Evolutionary conservation across 2,329 filamentous ascomycete genomes (phyloP).

Genomic region (Penicillium hesseltinei): DNA sequence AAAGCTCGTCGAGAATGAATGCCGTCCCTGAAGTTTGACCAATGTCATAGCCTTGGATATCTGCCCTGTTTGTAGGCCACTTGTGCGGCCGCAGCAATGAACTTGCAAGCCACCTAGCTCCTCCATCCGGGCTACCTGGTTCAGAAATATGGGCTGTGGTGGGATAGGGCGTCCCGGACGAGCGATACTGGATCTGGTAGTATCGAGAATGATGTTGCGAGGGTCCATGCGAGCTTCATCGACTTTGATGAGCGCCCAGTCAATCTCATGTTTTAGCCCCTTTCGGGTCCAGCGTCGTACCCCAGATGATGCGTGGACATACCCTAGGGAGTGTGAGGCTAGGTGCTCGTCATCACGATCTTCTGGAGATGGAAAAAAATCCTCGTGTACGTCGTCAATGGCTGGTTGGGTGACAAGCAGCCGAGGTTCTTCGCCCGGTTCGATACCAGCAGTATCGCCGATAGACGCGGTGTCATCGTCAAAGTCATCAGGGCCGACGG

Average conservation of each 20-base stretch:
- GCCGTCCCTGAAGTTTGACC: conserved; percentile 82
- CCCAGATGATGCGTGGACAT: conserved; percentile 85
- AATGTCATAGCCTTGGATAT: conserved; percentile 76
- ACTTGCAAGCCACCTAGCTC: conserved; percentile 72
- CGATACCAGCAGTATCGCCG: conserved; percentile 77
- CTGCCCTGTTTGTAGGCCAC: conserved; percentile 73
- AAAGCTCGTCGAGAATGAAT: conserved; percentile 73
- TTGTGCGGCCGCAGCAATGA: conserved; percentile 85
- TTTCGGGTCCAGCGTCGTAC: conserved; percentile 72
- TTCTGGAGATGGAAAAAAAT: conserved; percentile 76
- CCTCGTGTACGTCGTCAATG: conserved; percentile 78
- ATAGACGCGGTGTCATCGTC: conserved; percentile 57
- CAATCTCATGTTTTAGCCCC: conserved; percentile 81
- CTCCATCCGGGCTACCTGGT: conserved; percentile 55
- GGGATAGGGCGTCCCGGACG: conserved; percentile 48
- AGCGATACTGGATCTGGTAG: conserved; percentile 12
- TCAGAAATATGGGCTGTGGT: conserved; percentile 49
- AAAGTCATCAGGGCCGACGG: conserved; percentile 47
- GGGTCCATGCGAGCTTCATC: conserved; percentile 67
- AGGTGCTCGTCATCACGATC: conserved; percentile 79
- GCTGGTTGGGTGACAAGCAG: conserved; percentile 89
- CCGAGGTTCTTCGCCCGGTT: conserved; percentile 70
- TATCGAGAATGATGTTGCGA: conserved; percentile 63
- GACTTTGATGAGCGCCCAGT: conserved; percentile 90
- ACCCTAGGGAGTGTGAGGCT: conserved; percentile 74